Evolutionary conservation across 2,329 filamentous ascomycete genomes (phyloP).

Genomic region (Teratosphaeria nubilosa): DNA sequence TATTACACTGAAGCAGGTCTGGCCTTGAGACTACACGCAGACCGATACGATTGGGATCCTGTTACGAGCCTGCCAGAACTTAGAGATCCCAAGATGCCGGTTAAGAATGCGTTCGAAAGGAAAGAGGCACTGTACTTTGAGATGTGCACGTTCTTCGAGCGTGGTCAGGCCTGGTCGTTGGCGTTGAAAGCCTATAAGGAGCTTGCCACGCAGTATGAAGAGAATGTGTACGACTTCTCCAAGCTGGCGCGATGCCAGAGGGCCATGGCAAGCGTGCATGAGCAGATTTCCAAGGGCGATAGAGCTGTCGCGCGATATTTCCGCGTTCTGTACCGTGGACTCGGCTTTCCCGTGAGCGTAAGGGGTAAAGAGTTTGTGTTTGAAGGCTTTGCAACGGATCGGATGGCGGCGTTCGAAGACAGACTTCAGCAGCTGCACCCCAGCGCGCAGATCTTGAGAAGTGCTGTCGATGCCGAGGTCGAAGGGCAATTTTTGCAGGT

Average conservation of each 20-base stretch:
- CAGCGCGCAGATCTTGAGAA: slow-evolving; percentile 66
- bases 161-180: slow-evolving; percentile 87
- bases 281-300: slow-evolving; percentile 74
- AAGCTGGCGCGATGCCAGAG: slow-evolving; percentile 84
- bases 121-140: slow-evolving; percentile 88
- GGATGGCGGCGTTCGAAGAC: slow-evolving; percentile 73
- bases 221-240: slow-evolving; percentile 77
- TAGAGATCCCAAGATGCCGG: slow-evolving; percentile 64
- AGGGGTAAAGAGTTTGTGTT: slow-evolving; percentile 90
- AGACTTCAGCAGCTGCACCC: slow-evolving; percentile 88
- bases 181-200: slow-evolving; percentile 83
- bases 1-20: slow-evolving; percentile 84
- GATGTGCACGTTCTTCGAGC: slow-evolving; percentile 91
- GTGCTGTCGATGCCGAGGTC: slow-evolving; percentile 58
- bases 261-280: slow-evolving; percentile 86
- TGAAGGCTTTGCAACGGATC: slow-evolving; percentile 68
- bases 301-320: slow-evolving; percentile 76
- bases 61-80: slow-evolving; percentile 55
- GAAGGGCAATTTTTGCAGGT: slow-evolving; percentile 88
- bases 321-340: slow-evolving; percentile 77
- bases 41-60: slow-evolving; percentile 86
- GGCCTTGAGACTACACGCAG: slow-evolving; percentile 79
- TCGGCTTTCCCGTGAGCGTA: slow-evolving; percentile 72
- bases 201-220: slow-evolving; percentile 82
- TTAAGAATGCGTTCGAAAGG: slow-evolving; percentile 80